phyloP scores from a whole-genome alignment of 164 flowering plant species.

The Magnolia kwangsiensis region DNA sequence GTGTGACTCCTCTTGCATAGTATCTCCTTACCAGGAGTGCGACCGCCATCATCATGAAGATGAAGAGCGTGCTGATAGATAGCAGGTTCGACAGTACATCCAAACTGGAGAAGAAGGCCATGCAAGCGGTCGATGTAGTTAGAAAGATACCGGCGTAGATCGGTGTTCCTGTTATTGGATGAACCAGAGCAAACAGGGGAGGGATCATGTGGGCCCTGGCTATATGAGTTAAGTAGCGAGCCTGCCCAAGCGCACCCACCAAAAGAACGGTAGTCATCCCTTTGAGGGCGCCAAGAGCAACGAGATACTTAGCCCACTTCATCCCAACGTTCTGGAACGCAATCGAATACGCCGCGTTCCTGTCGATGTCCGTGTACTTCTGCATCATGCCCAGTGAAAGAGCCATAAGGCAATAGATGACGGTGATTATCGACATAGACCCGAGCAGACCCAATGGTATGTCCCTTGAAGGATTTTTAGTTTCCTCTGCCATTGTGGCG shows the following conservation, averaged over 20 bases:
- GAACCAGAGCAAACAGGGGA: constrained; percentile 72
- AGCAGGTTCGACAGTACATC: constrained; percentile 67
- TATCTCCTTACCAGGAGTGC: constrained; percentile 80
- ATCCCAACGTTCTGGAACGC: constrained; percentile 70
- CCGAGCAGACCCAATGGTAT: constrained; percentile 75
- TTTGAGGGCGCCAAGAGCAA: constrained; percentile 65
- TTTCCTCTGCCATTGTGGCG: constrained; percentile 91
- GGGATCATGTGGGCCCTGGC: constrained; percentile 88
- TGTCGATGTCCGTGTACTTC: constrained; percentile 59
- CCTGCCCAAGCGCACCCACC: constrained; percentile 75
- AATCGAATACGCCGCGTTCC: constrained; percentile 62
- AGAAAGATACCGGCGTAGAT: constrained; percentile 57
- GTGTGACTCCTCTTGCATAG: constrained; percentile 45
- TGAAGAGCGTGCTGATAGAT: constrained; percentile 67
- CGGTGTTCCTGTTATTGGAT: constrained; percentile 77
- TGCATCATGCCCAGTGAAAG: constrained; percentile 59
- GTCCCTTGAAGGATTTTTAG: constrained; percentile 60
- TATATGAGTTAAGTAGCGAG: constrained; percentile 77
- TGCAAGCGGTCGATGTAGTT: constrained; percentile 33
- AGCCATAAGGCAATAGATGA: constrained; percentile 75
- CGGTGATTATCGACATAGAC: constrained; percentile 62
- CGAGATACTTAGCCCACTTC: constrained; percentile 78
- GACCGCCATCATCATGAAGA: constrained; percentile 77
- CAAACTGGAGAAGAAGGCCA: constrained; percentile 69
- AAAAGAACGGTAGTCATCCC: constrained; percentile 80